phyloP scores from a whole-genome alignment of 345 rosid genomes.

The Moricandia moricandioides region DNA sequence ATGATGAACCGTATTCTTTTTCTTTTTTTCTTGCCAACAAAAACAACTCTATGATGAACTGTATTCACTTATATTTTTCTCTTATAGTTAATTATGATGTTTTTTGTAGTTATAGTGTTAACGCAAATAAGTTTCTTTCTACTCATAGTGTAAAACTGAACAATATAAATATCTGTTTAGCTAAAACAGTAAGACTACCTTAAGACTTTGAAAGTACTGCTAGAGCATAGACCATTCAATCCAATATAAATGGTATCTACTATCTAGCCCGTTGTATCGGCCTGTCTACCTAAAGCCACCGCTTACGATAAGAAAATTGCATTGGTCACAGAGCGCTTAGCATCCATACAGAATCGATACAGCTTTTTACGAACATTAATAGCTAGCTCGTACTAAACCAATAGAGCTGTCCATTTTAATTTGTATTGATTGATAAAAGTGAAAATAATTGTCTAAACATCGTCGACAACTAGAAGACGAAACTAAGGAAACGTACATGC shows the following conservation, averaged over 20 bases:
- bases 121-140: background rate
- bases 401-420: background rate
- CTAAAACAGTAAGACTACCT: background rate
- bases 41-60: background rate
- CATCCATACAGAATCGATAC: background rate
- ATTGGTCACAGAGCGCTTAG: background rate
- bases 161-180: background rate
- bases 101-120: background rate
- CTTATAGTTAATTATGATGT: too few relatives aligned
- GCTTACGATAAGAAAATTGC: background rate
- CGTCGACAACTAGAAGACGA: constrained; percentile 1
- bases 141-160: background rate
- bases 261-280: background rate
- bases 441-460: background rate
- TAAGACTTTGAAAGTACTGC: background rate
- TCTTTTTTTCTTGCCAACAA: too few relatives aligned
- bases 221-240: background rate
- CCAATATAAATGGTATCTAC: background rate
- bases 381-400: background rate
- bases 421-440: background rate
- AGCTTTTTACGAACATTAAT: background rate
- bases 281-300: background rate
- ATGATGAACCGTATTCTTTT: too few relatives aligned
- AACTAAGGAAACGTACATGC: constrained; percentile 6
- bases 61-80: background rate